These are phyloP conservation scores for Ephemerocybe angulata DNA, from an alignment of 768 basidiomycete species.

Conservation along the genomic window DNA sequence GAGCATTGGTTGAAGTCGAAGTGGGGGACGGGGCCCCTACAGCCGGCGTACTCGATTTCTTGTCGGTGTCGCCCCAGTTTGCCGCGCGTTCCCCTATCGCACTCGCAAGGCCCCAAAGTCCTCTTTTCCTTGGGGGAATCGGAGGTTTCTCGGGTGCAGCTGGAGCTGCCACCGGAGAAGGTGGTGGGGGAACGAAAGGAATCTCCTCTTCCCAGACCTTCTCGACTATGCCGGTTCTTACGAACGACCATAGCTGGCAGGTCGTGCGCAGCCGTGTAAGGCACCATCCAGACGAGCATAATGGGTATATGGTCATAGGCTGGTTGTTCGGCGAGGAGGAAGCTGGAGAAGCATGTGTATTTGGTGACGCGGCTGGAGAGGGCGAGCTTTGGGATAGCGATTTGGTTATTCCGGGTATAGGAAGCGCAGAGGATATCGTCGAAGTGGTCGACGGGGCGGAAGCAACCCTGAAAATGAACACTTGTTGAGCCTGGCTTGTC, in stretches of 20 bases:
- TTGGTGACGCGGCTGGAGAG: slow-evolving; percentile 11
- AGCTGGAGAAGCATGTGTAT: neutral
- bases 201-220: slow-evolving; percentile 86
- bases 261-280: slow-evolving; percentile 76
- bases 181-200: slow-evolving; percentile 33
- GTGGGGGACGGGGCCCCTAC: slow-evolving; percentile 5
- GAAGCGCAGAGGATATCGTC: slow-evolving; percentile 26
- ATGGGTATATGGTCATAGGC: slow-evolving; percentile 61
- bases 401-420: slow-evolving; percentile 33
- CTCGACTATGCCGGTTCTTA: slow-evolving; percentile 77
- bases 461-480: slow-evolving; percentile 69
- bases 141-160: slow-evolving; percentile 48
- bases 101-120: slow-evolving; percentile 67
- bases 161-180: slow-evolving; percentile 14
- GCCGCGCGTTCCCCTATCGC: slow-evolving; percentile 56
- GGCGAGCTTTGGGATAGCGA: slow-evolving; percentile 25
- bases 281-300: slow-evolving; percentile 87
- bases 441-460: slow-evolving; percentile 24
- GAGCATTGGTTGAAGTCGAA: neutral
- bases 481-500: slow-evolving; percentile 34
- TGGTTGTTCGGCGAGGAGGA: slow-evolving; percentile 20
- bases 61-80: slow-evolving; percentile 50
- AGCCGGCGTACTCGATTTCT: slow-evolving; percentile 21
- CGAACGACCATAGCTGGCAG: slow-evolving; percentile 89
- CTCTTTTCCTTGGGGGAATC: slow-evolving; percentile 57